These are phyloP conservation scores for Fusarium stilboides DNA, from an alignment of 2,329 filamentous ascomycete genomes.

Conservation along the genomic window DNA sequence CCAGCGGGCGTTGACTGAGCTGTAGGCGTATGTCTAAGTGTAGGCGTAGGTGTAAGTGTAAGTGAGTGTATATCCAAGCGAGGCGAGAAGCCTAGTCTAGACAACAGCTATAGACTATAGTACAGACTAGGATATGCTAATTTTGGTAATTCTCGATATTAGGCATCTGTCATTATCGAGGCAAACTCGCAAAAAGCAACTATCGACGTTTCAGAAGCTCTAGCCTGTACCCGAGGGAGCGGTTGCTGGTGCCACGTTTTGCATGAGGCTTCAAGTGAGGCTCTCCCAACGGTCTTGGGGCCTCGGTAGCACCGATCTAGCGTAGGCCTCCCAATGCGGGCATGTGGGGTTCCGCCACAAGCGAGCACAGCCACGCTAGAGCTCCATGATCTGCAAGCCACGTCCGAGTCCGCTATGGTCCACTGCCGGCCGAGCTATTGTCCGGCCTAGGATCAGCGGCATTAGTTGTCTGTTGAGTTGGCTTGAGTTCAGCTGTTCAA, in stretches of 20 bases:
- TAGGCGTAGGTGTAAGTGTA: not conserved
- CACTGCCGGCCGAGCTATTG: slow-evolving; percentile 16
- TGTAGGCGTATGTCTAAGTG: slow-evolving; percentile 4
- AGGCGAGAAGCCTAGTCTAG: slow-evolving; percentile 11
- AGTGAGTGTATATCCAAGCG: slow-evolving; percentile 7
- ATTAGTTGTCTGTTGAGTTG: slow-evolving; percentile 38
- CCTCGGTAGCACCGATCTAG: slow-evolving; percentile 32
- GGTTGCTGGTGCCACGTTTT: slow-evolving; percentile 45
- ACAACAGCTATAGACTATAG: not conserved
- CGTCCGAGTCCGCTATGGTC: slow-evolving; percentile 14
- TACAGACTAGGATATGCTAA: slow-evolving; percentile 14
- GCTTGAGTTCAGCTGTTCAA: slow-evolving; percentile 49
- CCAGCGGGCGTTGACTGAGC: slow-evolving; percentile 17
- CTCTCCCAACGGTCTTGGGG: slow-evolving; percentile 32
- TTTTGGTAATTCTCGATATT: slow-evolving; percentile 4
- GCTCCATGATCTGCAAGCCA: slow-evolving; percentile 39
- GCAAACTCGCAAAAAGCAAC: slow-evolving; percentile 14
- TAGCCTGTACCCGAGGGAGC: slow-evolving; percentile 28
- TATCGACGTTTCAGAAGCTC: slow-evolving; percentile 15
- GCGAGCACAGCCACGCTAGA: slow-evolving; percentile 40
- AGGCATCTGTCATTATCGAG: not conserved
- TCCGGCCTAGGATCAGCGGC: slow-evolving; percentile 33
- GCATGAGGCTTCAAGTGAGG: slow-evolving; percentile 36
- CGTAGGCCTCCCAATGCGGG: slow-evolving; percentile 37
- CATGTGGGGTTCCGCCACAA: slow-evolving; percentile 33